Conservation (phyloP, 2,329 filamentous ascomycete genomes). For the Nectriaceae sp. region DNA sequence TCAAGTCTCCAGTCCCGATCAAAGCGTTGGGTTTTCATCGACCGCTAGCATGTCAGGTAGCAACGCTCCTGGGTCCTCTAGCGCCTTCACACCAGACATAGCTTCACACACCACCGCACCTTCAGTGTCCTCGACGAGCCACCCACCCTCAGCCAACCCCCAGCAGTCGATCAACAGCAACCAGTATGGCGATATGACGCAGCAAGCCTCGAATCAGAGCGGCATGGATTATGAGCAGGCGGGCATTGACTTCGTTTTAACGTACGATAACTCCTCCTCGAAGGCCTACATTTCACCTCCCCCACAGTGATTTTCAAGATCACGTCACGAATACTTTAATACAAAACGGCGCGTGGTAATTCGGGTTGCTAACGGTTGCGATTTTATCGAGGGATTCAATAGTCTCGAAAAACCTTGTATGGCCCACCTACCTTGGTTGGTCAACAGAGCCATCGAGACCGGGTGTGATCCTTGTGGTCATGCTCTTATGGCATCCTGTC, state of each 20-base stretch:
- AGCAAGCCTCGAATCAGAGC: constrained; percentile 31
- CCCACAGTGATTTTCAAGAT: constrained; percentile 46
- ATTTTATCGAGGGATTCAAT: constrained; percentile 46
- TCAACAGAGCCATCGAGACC: constrained; percentile 59
- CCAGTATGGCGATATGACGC: constrained; percentile 21
- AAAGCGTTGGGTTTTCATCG: constrained; percentile 14
- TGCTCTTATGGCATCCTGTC: constrained; percentile 89
- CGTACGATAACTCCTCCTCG: constrained; percentile 70
- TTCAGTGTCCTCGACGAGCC: constrained; percentile 37
- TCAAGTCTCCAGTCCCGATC: constrained; percentile 28
- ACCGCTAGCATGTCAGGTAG: constrained; percentile 52
- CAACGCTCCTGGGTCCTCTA: constrained; percentile 52
- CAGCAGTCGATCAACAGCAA: constrained; percentile 15
- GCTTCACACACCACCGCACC: constrained; percentile 45
- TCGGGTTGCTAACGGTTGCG: constrained; percentile 47
- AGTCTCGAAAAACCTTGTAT: constrained; percentile 92
- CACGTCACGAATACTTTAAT: constrained; percentile 2
- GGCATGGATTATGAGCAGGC: constrained; percentile 75
- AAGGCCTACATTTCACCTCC: constrained; percentile 68
- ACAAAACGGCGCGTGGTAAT: constrained; percentile 11
- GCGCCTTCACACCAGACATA: constrained; percentile 50
- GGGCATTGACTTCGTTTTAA: constrained; percentile 88
- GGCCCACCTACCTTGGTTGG: constrained; percentile 80
- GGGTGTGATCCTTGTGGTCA: constrained; percentile 80
- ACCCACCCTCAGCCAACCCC: constrained; percentile 12